phyloP scores from a whole-genome alignment of 371 early-diverging fungal species.

The Racocetra persica region DNA sequence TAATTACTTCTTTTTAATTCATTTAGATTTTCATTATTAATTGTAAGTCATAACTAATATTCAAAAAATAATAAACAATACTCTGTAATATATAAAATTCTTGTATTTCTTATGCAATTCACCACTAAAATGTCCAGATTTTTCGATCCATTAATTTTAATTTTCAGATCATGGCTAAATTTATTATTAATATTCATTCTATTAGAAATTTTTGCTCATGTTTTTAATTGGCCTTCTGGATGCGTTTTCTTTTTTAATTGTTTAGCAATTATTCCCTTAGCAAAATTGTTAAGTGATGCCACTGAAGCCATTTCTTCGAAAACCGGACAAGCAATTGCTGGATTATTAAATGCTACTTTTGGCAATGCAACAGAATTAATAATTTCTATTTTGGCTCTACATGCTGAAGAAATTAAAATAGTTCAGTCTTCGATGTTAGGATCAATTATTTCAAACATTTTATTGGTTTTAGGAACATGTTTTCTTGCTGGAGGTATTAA shows the following conservation, averaged over 20 bases:
- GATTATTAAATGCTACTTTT: conserved; percentile 86
- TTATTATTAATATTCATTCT: conserved; percentile 76
- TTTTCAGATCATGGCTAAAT: conserved; percentile 54
- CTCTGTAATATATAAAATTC: too few species aligned
- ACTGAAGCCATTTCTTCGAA: conserved; percentile 56
- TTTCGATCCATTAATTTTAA: not conserved
- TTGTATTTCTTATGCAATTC: too few species aligned
- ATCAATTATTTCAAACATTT: conserved; percentile 84
- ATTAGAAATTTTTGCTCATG: conserved; percentile 74
- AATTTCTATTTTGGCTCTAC: conserved; percentile 81
- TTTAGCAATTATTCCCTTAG: conserved; percentile 87
- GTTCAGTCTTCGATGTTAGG: conserved; percentile 89
- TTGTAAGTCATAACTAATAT: too few species aligned
- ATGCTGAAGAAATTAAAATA: conserved; percentile 73
- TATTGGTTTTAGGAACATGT: conserved; percentile 79
- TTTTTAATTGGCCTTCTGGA: conserved; percentile 67
- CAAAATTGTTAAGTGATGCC: conserved; percentile 73
- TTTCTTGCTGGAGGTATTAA: conserved; percentile 80
- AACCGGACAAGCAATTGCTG: conserved; percentile 70
- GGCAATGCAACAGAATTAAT: conserved; percentile 88
- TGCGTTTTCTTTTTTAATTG: conserved; percentile 81
- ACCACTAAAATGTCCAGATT: too few species aligned
- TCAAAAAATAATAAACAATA: too few species aligned
- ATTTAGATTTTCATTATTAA: too few species aligned
- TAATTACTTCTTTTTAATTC: too few species aligned